Percentiles rank a stretch among this genome's conserved stretches.
These are phyloP conservation scores for Acanthamoeba castellanii DNA, from an alignment of 208 protist genomes.

Conservation along the genomic window DNA sequence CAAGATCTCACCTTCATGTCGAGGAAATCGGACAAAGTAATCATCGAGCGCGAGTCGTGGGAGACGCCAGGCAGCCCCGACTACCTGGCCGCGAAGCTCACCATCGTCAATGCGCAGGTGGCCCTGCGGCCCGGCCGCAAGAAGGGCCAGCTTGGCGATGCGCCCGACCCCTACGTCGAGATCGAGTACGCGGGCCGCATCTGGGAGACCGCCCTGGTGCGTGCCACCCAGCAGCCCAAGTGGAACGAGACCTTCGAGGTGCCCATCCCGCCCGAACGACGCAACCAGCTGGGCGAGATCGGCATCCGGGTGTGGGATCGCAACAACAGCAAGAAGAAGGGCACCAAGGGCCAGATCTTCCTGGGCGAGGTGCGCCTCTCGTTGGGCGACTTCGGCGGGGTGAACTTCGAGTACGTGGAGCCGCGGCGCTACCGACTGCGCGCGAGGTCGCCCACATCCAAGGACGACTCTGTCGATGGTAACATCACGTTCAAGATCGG, in stretches of 20 bases:
- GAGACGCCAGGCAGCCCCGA: neutral
- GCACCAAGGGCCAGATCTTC: conserved; percentile 12
- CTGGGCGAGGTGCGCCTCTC: neutral
- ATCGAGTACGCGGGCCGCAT: neutral
- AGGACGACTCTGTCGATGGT: neutral
- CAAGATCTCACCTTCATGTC: neutral
- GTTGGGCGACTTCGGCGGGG: neutral
- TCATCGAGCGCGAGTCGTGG: neutral
- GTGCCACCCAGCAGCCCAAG: neutral
- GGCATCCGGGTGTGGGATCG: neutral
- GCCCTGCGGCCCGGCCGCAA: neutral
- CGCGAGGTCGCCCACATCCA: neutral
- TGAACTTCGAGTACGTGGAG: conserved; percentile 29
- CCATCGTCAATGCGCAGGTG: neutral
- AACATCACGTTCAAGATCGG: conserved; percentile 14
- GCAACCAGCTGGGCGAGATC: neutral
- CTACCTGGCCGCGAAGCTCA: neutral
- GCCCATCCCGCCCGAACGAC: neutral
- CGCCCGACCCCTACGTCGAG: neutral
- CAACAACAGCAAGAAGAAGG: conserved; percentile 4
- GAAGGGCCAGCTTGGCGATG: neutral
- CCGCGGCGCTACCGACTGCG: conserved; percentile 11
- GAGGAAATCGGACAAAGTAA: neutral
- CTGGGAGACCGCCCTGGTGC: neutral
- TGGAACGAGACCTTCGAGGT: neutral